Evolutionary conservation across 2,329 filamentous ascomycete genomes (phyloP).

Genomic region (Botrytis sinoallii): DNA sequence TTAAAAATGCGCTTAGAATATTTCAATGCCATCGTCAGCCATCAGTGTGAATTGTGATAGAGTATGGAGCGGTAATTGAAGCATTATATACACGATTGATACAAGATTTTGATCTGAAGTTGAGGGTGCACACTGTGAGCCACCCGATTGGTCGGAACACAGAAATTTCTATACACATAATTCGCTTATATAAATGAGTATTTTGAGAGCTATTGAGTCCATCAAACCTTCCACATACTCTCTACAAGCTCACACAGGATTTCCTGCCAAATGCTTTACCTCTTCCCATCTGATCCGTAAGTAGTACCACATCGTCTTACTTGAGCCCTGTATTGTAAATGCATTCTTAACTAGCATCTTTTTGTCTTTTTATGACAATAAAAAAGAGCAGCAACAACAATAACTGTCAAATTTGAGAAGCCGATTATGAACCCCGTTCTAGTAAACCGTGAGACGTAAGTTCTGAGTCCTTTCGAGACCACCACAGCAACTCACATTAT

Average conservation of each 20-base stretch:
- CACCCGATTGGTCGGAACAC: accelerated
- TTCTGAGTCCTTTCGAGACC: background rate
- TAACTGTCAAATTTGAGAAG: background rate
- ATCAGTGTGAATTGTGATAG: background rate
- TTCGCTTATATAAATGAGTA: background rate
- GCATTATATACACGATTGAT: background rate
- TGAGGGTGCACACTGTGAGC: accelerated
- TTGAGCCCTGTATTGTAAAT: background rate
- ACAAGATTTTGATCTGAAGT: background rate
- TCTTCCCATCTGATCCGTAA: background rate
- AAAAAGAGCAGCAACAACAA: too few species aligned
- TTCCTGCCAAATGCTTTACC: background rate
- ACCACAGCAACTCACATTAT: too few species aligned
- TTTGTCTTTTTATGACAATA: too few species aligned
- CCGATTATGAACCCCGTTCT: background rate
- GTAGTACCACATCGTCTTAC: accelerated
- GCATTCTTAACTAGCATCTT: too few species aligned
- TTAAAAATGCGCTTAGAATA: accelerated
- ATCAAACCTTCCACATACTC: background rate
- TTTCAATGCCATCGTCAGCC: background rate
- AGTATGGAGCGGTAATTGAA: background rate
- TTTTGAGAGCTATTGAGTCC: background rate
- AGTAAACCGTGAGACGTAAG: background rate
- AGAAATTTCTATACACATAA: background rate
- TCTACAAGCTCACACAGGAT: background rate